Evolutionary conservation across 192 early-diverging fungal species (phyloP).

Genomic region (Backusella morwellensis): DNA sequence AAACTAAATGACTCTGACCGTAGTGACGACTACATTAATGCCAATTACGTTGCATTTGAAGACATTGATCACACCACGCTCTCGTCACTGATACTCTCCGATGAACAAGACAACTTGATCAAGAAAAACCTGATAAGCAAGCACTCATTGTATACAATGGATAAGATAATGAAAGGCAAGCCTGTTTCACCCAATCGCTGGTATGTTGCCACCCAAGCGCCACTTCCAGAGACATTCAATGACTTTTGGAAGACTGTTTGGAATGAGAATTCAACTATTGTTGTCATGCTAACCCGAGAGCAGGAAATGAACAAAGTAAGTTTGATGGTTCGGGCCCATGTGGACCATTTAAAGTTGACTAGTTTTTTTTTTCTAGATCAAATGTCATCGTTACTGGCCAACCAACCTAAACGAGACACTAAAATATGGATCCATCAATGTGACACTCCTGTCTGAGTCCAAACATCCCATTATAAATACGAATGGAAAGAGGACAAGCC

Average conservation of each 20-base stretch:
- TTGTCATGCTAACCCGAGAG: conserved; percentile 86
- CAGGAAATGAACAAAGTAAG: not conserved
- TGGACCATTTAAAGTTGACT: not conserved
- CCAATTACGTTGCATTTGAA: conserved; percentile 57
- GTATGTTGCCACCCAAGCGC: conserved; percentile 92
- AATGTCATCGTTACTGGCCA: conserved; percentile 83
- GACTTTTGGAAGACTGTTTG: conserved; percentile 94
- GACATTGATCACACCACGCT: conserved; percentile 6
- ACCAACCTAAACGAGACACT: conserved; percentile 12
- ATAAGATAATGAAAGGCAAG: not conserved
- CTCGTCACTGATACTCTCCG: conserved; percentile 21
- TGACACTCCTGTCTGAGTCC: conserved; percentile 43
- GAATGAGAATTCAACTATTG: conserved; percentile 70
- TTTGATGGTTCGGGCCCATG: not conserved
- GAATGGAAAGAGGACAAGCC: not conserved
- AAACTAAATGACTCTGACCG: conserved; percentile 5
- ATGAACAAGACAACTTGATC: conserved; percentile 4
- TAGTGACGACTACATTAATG: conserved; percentile 49
- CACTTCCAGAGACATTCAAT: conserved; percentile 64
- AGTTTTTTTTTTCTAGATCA: conserved; percentile 30
- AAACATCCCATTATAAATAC: not conserved
- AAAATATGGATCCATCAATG: conserved; percentile 43
- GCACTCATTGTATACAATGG: not conserved
- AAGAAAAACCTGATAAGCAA: conserved; percentile 15
- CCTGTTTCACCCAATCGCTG: not conserved